Evolutionary conservation across 148 eudicot genomes (phyloP).

Genomic region (Chenopodium album): DNA sequence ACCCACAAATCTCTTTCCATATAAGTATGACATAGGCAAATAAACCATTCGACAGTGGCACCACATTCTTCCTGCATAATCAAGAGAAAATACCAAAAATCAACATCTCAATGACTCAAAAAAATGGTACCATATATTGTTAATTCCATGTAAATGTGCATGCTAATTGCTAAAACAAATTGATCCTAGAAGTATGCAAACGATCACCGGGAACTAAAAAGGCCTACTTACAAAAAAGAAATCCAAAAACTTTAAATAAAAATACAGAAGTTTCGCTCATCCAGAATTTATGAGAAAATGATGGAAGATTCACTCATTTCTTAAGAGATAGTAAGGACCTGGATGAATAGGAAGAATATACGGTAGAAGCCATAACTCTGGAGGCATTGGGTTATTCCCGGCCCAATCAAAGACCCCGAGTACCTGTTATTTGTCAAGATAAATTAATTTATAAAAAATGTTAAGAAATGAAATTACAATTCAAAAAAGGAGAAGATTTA

Average conservation of each 20-base stretch:
- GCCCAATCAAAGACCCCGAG: slow-evolving; percentile 96
- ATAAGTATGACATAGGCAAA: slow-evolving; percentile 94
- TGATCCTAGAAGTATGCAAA: neutral
- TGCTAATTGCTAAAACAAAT: neutral
- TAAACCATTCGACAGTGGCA: slow-evolving; percentile 99
- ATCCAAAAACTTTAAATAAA: neutral
- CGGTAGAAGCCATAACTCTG: slow-evolving; percentile 95
- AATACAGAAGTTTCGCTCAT: neutral
- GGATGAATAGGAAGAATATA: slow-evolving; percentile 89
- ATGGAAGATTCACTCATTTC: neutral
- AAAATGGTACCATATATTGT: neutral
- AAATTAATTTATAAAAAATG: slow-evolving; percentile 8
- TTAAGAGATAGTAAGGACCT: slow-evolving; percentile 41
- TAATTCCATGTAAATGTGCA: neutral
- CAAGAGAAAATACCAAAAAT: neutral
- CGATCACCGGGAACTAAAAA: neutral
- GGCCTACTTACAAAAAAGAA: neutral
- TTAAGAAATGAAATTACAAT: neutral
- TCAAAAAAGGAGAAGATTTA: slow-evolving; percentile 2
- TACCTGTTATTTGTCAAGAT: slow-evolving; percentile 49
- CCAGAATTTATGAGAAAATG: neutral
- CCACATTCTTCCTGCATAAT: slow-evolving; percentile 93
- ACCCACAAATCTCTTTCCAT: slow-evolving; percentile 96
- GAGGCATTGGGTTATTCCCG: slow-evolving; percentile 97
- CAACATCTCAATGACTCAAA: neutral